Base-by-base conservation (phyloP, 352 stramenopile species). In the Blastocystis sp. region DNA sequence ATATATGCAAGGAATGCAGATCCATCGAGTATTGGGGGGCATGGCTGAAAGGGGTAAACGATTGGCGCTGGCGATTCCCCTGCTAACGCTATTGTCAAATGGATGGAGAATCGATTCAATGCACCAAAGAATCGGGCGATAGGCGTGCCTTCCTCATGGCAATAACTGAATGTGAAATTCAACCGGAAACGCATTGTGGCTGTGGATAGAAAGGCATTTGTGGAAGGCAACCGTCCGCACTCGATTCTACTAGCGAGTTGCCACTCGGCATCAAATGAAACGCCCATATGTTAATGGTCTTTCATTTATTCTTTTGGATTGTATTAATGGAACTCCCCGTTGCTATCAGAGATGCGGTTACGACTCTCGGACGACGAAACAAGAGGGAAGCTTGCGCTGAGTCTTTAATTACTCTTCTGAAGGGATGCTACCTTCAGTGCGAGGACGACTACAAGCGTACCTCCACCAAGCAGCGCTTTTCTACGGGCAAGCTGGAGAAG, bases 401-500 rank as follows among this genome's bases (percentile, higher is more conserved):
- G 6, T 7, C 6, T 17, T 57, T 57, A 57, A 7, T 57, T 57
- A 57, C 6, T 7, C 14, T 7, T 7, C 14, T 57, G 48, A 7
- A 14, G 6, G 48, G 48, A 57, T 17, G 6, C 48, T 57, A 57
- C 48, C 48, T 7, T 14, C 48, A 57, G 34, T 84, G 52, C 40
- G 24, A 54, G 10, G 40, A 66, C 19, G 74, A 84, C 60, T 84
- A 84, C 34, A 43, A 48, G 2, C 45, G 48, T 0, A 84, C 74
- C 17, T 84, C 57, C 4, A 38, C 21, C 9, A 63, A 70, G 6
- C 19, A 42, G 48, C n/a, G 74, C 24, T 84, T 38, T 19, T 84
- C 74, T 1, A 68, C 74, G 14, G 74, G 74, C 9, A 84, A 84
- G 42, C 28, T 70, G 2, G 74, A 84, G 38, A 64, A 54, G 52